phyloP scores from a whole-genome alignment of 2,329 filamentous ascomycete genomes.

The Arthrocladium fulminans region DNA sequence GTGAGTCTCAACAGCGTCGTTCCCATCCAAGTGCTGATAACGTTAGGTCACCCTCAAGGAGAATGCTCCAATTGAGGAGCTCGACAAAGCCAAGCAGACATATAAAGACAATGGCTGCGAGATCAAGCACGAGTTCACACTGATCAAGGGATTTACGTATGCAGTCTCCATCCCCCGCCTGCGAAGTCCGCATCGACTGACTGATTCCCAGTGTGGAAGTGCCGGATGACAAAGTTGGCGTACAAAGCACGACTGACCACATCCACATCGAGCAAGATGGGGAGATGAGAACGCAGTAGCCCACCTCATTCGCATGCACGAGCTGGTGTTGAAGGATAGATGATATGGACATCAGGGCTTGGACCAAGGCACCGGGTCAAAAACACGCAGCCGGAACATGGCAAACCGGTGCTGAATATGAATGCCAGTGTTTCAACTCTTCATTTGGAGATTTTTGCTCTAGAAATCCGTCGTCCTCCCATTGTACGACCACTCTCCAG shows the following conservation, averaged over 20 bases:
- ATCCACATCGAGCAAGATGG: slow-evolving; percentile 71
- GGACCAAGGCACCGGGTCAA: neutral
- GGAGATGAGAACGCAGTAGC: slow-evolving; percentile 62
- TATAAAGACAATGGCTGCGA: slow-evolving; percentile 67
- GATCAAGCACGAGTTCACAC: slow-evolving; percentile 72
- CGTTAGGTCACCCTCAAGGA: slow-evolving; percentile 70
- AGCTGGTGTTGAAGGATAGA: neutral
- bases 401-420: neutral
- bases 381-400: neutral
- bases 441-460: neutral
- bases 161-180: slow-evolving; percentile 30
- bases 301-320: neutral
- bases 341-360: slow-evolving; percentile 2
- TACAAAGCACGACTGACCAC: slow-evolving; percentile 60
- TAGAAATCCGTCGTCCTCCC: slow-evolving; percentile 87
- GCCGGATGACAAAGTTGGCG: slow-evolving; percentile 55
- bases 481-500: slow-evolving; percentile 85
- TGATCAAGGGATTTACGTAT: slow-evolving; percentile 92
- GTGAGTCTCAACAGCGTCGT: slow-evolving; percentile 23
- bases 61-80: slow-evolving; percentile 55
- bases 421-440: neutral
- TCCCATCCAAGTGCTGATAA: too few species aligned
- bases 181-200: too few species aligned
- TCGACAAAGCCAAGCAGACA: slow-evolving; percentile 66
- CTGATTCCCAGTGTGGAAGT: slow-evolving; percentile 56